A percentile compares a stretch with the other conserved stretches of the same genome.
Conservation (phyloP, 306 rosid species). For the Begonia peltatifolia region DNA sequence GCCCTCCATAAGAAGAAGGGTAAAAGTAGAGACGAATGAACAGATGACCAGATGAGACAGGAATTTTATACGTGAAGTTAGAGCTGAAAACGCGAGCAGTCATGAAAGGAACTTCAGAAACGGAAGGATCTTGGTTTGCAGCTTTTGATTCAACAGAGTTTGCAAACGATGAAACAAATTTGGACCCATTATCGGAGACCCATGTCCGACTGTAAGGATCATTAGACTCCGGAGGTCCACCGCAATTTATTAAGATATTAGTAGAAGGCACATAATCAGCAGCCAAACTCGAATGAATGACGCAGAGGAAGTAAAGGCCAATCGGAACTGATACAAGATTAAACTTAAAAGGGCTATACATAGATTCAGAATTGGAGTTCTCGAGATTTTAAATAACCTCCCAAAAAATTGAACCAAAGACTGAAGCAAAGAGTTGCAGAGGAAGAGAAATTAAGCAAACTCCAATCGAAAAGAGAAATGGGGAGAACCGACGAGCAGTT, state of each 20-base stretch:
- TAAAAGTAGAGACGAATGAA: conserved; percentile 63
- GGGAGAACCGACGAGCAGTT: too few species aligned
- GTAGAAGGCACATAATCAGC: conserved; percentile 43
- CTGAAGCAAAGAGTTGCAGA: too few species aligned
- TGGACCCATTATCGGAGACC: conserved; percentile 55
- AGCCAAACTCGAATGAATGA: conserved; percentile 21
- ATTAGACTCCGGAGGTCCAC: conserved; percentile 31
- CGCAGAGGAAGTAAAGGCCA: conserved; percentile 17
- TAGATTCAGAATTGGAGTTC: background rate
- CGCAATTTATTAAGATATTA: conserved; percentile 49
- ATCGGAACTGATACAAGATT: conserved; percentile 5
- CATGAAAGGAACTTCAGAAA: conserved; percentile 57
- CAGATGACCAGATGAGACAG: conserved; percentile 60
- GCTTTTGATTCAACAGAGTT: conserved; percentile 26
- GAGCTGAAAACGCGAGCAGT: conserved; percentile 45
- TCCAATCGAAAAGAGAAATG: too few species aligned
- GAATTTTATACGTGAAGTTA: conserved; percentile 41
- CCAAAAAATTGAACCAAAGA: background rate
- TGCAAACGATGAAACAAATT: conserved; percentile 16
- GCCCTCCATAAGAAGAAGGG: conserved; percentile 35
- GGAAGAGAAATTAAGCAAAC: too few species aligned
- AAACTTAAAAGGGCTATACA: conserved; percentile 11
- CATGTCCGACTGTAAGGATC: conserved; percentile 43
- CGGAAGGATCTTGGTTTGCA: conserved; percentile 52
- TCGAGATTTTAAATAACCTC: background rate